Percentiles rank a stretch among this genome's conserved stretches.
Conservation (phyloP, 257 asterid species). For the Gynochthodes officinalis region DNA sequence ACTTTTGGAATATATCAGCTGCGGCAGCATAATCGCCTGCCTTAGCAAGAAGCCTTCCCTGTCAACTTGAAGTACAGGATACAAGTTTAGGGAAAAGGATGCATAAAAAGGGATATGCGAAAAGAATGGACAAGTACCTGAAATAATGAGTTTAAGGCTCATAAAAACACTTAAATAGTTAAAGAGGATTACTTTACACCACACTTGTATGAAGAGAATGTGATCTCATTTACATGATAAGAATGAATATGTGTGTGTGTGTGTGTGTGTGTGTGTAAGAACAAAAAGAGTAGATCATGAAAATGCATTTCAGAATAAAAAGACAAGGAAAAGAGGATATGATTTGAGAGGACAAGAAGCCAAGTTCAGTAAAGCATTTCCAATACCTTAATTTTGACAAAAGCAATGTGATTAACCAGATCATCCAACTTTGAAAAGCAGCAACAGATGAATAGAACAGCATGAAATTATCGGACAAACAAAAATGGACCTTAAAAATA, state of each 20-base stretch:
- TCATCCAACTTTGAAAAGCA: background rate
- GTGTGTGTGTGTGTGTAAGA: background rate
- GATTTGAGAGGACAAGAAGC: background rate
- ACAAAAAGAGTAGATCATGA: background rate
- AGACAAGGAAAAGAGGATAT: background rate
- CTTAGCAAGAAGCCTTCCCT: constrained; percentile 98
- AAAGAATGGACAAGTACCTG: constrained; percentile 4
- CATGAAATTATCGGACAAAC: background rate
- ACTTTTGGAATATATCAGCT: constrained; percentile 69
- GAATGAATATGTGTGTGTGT: no score
- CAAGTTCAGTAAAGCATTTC: background rate
- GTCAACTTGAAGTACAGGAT: constrained; percentile 88
- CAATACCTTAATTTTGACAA: background rate
- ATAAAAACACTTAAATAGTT: background rate
- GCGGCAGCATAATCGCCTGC: constrained; percentile 88
- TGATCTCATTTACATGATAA: no score
- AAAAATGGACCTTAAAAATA: background rate
- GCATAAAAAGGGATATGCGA: constrained; percentile 17
- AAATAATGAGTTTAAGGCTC: background rate
- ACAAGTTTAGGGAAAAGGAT: constrained; percentile 40
- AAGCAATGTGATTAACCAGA: background rate
- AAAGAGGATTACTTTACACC: background rate
- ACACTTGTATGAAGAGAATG: background rate
- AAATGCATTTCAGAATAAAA: background rate
- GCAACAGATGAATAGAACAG: background rate